Evolutionary conservation across 768 basidiomycete genomes (phyloP).

Genomic region (Serpula lacrymans): DNA sequence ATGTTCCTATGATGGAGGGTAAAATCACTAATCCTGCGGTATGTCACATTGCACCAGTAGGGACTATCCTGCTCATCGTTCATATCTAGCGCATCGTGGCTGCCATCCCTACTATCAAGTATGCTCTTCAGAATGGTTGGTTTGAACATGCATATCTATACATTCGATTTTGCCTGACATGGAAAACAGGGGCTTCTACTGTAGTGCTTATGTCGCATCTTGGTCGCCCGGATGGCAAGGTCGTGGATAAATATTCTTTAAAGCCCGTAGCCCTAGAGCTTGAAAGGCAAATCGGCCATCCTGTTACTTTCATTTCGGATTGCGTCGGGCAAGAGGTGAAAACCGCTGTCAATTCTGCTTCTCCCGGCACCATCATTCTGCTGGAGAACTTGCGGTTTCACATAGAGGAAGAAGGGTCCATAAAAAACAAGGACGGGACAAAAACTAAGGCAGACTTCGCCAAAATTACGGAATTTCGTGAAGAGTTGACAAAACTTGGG

Average conservation of each 20-base stretch:
- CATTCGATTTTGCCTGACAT: constrained; percentile 1
- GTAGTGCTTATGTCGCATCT: constrained; percentile 98
- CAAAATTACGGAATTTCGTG: constrained; percentile 78
- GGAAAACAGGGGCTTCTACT: constrained; percentile 69
- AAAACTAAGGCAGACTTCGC: constrained; percentile 92
- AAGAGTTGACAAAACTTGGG: constrained; percentile 85
- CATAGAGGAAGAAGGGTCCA: constrained; percentile 94
- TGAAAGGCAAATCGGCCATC: constrained; percentile 35
- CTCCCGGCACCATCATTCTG: constrained; percentile 72
- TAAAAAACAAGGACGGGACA: constrained; percentile 89
- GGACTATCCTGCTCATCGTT: constrained; percentile 8
- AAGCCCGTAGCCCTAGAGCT: constrained; percentile 83
- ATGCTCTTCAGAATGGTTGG: constrained; percentile 82
- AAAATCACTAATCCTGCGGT: constrained; percentile 97
- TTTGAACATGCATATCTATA: neutral
- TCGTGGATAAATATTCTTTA: constrained; percentile 85
- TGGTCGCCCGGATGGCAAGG: constrained; percentile 93
- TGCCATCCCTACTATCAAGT: constrained; percentile 91
- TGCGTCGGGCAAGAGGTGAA: constrained; percentile 87
- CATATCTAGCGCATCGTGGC: constrained; percentile 85
- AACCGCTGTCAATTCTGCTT: constrained; percentile 58
- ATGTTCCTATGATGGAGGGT: constrained; percentile 87
- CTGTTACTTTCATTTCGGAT: constrained; percentile 80
- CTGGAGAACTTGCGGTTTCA: constrained; percentile 99
- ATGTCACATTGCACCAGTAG: constrained; percentile 28